Conservation (phyloP, 768 basidiomycete species). For the Xerocomellus intermedius region DNA sequence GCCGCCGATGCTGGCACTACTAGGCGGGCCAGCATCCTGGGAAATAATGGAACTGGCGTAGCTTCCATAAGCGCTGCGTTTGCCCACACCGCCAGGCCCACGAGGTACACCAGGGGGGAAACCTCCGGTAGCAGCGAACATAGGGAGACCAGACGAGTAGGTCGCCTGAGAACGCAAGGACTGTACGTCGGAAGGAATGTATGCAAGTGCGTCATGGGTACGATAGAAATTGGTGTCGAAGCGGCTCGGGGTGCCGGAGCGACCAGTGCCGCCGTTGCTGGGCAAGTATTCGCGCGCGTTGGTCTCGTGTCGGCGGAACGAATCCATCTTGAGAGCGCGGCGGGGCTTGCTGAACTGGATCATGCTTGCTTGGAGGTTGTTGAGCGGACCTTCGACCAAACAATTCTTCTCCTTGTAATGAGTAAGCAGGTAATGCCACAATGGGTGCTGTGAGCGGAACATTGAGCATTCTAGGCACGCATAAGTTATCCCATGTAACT, state of each 20-base stretch:
- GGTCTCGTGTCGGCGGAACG: conserved; percentile 90
- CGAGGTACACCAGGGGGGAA: conserved; percentile 69
- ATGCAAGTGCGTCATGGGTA: conserved; percentile 89
- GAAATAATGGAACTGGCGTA: conserved; percentile 94
- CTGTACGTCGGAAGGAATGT: conserved; percentile 94
- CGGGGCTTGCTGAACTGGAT: conserved; percentile 99
- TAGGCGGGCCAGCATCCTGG: conserved; percentile 76
- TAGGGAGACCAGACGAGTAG: conserved; percentile 87
- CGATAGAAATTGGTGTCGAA: conserved; percentile 97
- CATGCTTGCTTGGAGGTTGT: conserved; percentile 96
- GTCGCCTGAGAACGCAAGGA: conserved; percentile 96
- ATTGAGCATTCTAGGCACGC: conserved; percentile 12
- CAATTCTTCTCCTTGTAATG: conserved; percentile 96
- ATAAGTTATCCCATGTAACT: conserved; percentile 16
- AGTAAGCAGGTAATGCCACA: conserved; percentile 97
- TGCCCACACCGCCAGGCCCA: conserved; percentile 55
- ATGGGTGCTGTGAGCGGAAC: conserved; percentile 67
- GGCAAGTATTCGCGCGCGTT: conserved; percentile 78
- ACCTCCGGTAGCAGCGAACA: conserved; percentile 70
- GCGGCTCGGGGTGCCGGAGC: conserved; percentile 88
- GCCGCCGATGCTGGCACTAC: conserved; percentile 58
- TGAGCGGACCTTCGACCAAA: conserved; percentile 95
- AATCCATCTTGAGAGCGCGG: conserved; percentile 89
- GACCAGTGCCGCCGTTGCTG: conserved; percentile 35
- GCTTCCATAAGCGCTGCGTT: conserved; percentile 72